Conservation (phyloP, 2,329 filamentous ascomycete genomes). For the Aureobasidium lini region DNA sequence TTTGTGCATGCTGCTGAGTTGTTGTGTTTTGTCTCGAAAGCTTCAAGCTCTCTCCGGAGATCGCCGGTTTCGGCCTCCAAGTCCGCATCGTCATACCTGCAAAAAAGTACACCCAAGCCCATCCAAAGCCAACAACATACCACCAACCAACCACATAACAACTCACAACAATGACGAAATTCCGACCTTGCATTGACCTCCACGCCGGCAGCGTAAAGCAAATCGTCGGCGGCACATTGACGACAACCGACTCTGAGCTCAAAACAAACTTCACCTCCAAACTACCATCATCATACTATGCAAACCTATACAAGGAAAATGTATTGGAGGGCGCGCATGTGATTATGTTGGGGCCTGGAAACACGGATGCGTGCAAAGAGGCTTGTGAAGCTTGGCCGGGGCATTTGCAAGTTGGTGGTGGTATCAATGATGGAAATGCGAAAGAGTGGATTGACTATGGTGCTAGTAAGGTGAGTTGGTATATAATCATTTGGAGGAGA, state of each 20-base stretch:
- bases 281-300: slow-evolving; percentile 74
- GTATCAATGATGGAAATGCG: slow-evolving; percentile 81
- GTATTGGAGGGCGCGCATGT: slow-evolving; percentile 76
- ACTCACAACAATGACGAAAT: slow-evolving; percentile 65
- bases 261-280: slow-evolving; percentile 91
- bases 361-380: slow-evolving; percentile 70
- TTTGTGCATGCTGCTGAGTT: too few relatives aligned
- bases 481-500: too few relatives aligned
- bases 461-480: slow-evolving; percentile 66
- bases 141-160: not conserved
- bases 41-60: too few relatives aligned
- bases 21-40: too few relatives aligned
- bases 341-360: slow-evolving; percentile 90
- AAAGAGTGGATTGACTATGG: slow-evolving; percentile 77
- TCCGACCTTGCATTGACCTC: slow-evolving; percentile 93
- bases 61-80: too few relatives aligned
- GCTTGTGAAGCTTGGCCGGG: slow-evolving; percentile 71
- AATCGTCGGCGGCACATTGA: slow-evolving; percentile 91
- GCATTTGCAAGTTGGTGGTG: slow-evolving; percentile 85
- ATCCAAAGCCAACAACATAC: too few relatives aligned
- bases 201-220: slow-evolving; percentile 98
- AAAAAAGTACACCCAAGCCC: too few relatives aligned
- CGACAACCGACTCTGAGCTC: slow-evolving; percentile 43
- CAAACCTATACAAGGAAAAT: slow-evolving; percentile 70
- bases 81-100: too few relatives aligned